Conservation (phyloP, 2,329 filamentous ascomycete species). For the Xylaria sp. region DNA sequence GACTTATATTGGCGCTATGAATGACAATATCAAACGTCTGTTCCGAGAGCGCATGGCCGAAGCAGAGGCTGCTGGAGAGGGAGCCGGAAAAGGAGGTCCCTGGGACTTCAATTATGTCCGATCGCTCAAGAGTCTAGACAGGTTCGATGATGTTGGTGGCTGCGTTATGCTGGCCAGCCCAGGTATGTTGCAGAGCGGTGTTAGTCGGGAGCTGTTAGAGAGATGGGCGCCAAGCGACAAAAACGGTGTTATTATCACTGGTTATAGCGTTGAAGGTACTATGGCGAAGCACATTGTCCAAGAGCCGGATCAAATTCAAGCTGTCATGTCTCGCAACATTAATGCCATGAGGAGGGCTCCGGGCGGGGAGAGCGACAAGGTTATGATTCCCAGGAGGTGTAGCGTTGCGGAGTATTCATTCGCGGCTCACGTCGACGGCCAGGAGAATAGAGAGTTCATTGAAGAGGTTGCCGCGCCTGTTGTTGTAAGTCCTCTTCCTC, state of each 20-base stretch:
- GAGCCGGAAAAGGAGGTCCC: constrained; percentile 77
- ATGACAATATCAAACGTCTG: constrained; percentile 97
- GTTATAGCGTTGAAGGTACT: constrained; percentile 97
- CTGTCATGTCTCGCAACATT: constrained; percentile 81
- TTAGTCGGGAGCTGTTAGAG: constrained; percentile 90
- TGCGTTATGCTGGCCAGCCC: constrained; percentile 98
- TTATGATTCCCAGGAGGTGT: constrained; percentile 90
- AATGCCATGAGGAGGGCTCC: constrained; percentile 67
- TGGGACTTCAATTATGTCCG: constrained; percentile 98
- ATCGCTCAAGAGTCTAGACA: constrained; percentile 87
- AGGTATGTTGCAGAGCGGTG: constrained; percentile 97
- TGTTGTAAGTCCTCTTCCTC: constrained; percentile 68
- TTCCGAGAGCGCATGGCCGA: constrained; percentile 92
- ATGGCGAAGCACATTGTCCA: constrained; percentile 97
- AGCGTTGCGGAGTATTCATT: constrained; percentile 95
- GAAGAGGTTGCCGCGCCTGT: constrained; percentile 91
- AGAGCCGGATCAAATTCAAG: constrained; percentile 92
- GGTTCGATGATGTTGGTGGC: constrained; percentile 93
- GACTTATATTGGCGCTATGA: constrained; percentile 98
- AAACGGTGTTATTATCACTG: constrained; percentile 98
- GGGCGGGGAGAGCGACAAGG: constrained; percentile 77
- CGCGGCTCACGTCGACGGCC: constrained; percentile 94
- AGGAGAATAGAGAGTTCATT: constrained; percentile 95
- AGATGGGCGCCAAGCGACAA: constrained; percentile 95
- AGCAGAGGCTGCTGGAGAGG: constrained; percentile 79